These are phyloP conservation scores for Dentipellis sp. DNA, from an alignment of 768 basidiomycete species.

Conservation along the genomic window DNA sequence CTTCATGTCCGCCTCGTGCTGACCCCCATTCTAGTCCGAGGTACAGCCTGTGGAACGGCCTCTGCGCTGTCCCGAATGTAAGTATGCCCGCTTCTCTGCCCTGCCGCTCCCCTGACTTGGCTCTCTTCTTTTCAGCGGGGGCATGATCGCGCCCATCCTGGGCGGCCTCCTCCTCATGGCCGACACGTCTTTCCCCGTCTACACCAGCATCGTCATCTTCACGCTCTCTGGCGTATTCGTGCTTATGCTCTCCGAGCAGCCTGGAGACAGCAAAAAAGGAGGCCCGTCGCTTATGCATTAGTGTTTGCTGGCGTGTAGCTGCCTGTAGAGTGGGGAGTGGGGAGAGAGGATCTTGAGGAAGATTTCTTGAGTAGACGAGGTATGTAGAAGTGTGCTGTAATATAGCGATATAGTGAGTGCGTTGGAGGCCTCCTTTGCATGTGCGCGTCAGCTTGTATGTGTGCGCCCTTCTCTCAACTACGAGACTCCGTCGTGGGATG, in stretches of 20 bases:
- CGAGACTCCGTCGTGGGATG: too few species aligned
- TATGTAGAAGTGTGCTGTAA: too few species aligned
- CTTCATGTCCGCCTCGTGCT: background rate
- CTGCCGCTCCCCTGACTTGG: constrained; percentile 2
- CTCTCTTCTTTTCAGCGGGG: constrained; percentile 43
- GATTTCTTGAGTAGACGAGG: too few species aligned
- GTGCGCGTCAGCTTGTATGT: too few species aligned
- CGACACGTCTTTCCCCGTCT: constrained; percentile 64
- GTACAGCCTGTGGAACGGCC: constrained; percentile 83
- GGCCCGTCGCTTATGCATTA: constrained; percentile 8
- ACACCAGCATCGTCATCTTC: constrained; percentile 62
- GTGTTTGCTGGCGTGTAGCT: background rate
- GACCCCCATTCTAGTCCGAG: constrained; percentile 44
- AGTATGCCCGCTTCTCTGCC: constrained; percentile 18
- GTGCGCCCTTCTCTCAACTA: too few species aligned
- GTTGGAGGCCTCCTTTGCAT: too few species aligned
- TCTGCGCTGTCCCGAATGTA: constrained; percentile 81
- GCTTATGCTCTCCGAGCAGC: constrained; percentile 45
- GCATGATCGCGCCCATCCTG: constrained; percentile 79
- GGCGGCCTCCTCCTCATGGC: constrained; percentile 67
- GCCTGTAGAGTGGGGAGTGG: background rate
- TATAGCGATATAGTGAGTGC: too few species aligned
- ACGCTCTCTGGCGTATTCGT: constrained; percentile 53
- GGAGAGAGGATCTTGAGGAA: background rate
- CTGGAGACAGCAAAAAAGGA: constrained; percentile 25